Conservation (phyloP, 306 rosid genomes). For the Carpinus fangiana region DNA sequence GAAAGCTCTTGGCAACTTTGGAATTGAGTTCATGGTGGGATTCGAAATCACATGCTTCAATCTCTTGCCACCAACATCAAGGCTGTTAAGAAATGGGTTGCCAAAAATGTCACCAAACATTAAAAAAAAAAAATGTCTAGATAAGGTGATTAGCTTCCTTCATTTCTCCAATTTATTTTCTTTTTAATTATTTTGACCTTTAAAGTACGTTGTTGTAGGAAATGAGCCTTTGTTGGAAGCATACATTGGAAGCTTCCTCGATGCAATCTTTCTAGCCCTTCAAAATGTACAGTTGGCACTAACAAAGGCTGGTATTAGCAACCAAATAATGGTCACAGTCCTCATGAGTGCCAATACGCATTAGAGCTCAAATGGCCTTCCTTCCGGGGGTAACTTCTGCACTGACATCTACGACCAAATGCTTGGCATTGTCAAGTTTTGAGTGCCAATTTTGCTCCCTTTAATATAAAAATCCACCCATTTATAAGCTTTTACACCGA, state of each 20-base stretch:
- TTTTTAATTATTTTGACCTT: not conserved
- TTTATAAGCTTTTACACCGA: slow-evolving; percentile 57
- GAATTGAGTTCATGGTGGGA: slow-evolving; percentile 61
- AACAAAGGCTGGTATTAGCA: slow-evolving; percentile 39
- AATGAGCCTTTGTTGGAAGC: slow-evolving; percentile 50
- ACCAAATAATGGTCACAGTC: slow-evolving; percentile 41
- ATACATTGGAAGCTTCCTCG: slow-evolving; percentile 48
- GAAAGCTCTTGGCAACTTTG: slow-evolving; percentile 36
- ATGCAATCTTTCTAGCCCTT: slow-evolving; percentile 46
- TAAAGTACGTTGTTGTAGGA: slow-evolving; percentile 54
- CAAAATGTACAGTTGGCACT: slow-evolving; percentile 46
- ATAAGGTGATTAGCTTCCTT: slow-evolving; percentile 29
- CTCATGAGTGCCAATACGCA: slow-evolving; percentile 50
- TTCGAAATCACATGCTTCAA: slow-evolving; percentile 51
- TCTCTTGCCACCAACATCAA: slow-evolving; percentile 42
- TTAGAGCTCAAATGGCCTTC: slow-evolving; percentile 18
- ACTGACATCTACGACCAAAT: slow-evolving; percentile 42
- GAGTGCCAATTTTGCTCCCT: slow-evolving; percentile 54
- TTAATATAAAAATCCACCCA: slow-evolving; percentile 64
- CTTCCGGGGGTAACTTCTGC: slow-evolving; percentile 54
- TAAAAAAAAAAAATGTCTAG: no score
- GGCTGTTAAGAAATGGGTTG: slow-evolving; percentile 60
- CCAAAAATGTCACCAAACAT: slow-evolving; percentile 39
- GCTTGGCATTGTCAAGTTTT: slow-evolving; percentile 51
- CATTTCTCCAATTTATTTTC: not conserved